Evolutionary conservation across 805 yeast species (phyloP).

Genomic region (Saturnispora saitoi): DNA sequence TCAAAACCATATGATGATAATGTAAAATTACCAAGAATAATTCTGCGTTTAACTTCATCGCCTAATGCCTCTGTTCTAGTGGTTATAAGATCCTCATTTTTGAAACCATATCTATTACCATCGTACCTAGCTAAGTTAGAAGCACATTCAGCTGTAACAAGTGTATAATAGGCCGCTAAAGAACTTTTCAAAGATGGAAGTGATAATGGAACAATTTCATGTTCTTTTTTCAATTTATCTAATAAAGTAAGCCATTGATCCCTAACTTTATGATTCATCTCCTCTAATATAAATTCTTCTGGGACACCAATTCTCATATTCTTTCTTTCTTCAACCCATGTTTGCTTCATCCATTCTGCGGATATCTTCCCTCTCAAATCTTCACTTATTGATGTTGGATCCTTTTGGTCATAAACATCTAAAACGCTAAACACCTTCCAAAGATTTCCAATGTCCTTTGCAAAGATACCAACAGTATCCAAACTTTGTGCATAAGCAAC

Average conservation of each 20-base stretch:
- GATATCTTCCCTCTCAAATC: slow-evolving; percentile 26
- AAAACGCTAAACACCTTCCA: slow-evolving; percentile 44
- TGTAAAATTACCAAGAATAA: slow-evolving; percentile 79
- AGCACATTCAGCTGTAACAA: slow-evolving; percentile 90
- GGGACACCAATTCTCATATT: slow-evolving; percentile 61
- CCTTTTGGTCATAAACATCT: slow-evolving; percentile 58
- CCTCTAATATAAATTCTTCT: slow-evolving; percentile 50
- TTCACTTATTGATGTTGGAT: slow-evolving; percentile 60
- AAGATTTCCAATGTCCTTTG: slow-evolving; percentile 39
- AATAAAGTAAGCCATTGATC: slow-evolving; percentile 41
- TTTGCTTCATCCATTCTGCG: slow-evolving; percentile 6
- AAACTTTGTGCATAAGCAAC: slow-evolving; percentile 87
- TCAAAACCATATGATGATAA: slow-evolving; percentile 65
- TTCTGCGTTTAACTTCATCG: slow-evolving; percentile 71
- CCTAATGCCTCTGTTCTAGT: slow-evolving; percentile 71
- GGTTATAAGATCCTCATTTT: slow-evolving; percentile 36
- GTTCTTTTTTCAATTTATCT: slow-evolving; percentile 34
- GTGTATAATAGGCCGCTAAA: slow-evolving; percentile 74
- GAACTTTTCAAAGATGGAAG: slow-evolving; percentile 60
- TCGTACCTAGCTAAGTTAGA: slow-evolving; percentile 87
- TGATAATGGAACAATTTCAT: slow-evolving; percentile 53
- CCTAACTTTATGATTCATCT: slow-evolving; percentile 41
- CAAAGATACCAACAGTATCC: slow-evolving; percentile 85
- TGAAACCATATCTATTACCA: slow-evolving; percentile 76
- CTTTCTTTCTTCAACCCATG: slow-evolving; percentile 7